Percentiles rank a stretch among this genome's conserved stretches.
phyloP scores from a whole-genome alignment of 352 stramenopile genomes.

The Pythium aquatile region DNA sequence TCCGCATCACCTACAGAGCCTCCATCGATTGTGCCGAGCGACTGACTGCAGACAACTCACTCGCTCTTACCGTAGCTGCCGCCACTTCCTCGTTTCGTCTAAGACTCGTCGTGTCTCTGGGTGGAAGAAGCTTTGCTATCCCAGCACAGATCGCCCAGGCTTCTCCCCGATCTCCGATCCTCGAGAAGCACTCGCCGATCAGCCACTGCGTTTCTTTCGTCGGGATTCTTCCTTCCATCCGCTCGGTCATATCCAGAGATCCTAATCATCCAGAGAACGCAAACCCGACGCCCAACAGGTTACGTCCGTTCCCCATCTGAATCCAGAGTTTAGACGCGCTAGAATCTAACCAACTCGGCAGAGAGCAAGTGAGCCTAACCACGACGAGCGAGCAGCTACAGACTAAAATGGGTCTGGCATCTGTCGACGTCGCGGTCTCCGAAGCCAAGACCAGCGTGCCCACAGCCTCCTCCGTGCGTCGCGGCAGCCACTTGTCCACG shows the following conservation, averaged over 20 bases:
- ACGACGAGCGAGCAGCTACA: constrained; percentile 4
- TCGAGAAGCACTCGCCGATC: neutral
- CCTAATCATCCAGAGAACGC: neutral
- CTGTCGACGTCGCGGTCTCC: constrained; percentile 8
- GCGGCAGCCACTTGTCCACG: constrained; percentile 24
- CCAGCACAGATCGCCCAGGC: neutral
- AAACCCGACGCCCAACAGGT: neutral
- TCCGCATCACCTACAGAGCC: constrained; percentile 2
- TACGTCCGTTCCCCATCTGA: constrained; percentile 5
- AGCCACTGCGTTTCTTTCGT: constrained; percentile 2
- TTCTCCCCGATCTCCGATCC: neutral
- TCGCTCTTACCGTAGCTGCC: neutral
- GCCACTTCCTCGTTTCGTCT: constrained; percentile 27
- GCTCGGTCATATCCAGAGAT: neutral
- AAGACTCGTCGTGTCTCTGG: constrained; percentile 11
- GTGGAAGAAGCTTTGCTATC: neutral
- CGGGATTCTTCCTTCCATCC: neutral
- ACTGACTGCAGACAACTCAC: constrained; percentile 16
- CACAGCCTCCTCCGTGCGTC: constrained; percentile 9
- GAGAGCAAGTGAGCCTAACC: neutral
- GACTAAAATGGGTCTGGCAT: constrained; percentile 14
- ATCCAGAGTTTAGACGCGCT: neutral
- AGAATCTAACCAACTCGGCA: neutral
- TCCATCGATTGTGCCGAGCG: constrained; percentile 7
- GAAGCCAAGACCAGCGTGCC: constrained; percentile 1